Evolutionary conservation across 768 basidiomycete species (phyloP), one percentile per base, ranked within the genome.

Genomic region (Boletellus sp.): DNA sequence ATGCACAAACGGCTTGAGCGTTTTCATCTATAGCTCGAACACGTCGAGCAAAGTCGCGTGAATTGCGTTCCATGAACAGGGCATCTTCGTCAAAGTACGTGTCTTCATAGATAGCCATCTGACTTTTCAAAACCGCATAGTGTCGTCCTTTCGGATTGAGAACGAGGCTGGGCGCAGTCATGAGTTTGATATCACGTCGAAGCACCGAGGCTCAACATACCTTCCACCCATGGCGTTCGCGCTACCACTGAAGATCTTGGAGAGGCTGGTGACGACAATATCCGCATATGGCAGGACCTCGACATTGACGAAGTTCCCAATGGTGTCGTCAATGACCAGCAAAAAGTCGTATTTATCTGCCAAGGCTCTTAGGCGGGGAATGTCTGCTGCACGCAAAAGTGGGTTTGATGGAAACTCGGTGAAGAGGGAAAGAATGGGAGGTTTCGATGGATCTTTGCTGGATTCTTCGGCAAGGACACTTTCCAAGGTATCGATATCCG

Each of bases 191-290:
- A 26, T 12, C 20, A 6, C 11, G 15, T 28, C 10, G 4, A 36
- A 28, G 51, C 10, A 34, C 16, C 6, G n/a, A 35, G 15, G 38
- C 15, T 43, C 31, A 9, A 73, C 79, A 45, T 59, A 95, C 95
- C 90, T 90, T 63, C 95, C 95, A 39, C 95, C 95, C 95, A 98
- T 97, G 44, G 94, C 92, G 61, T 99, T 97, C 34, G 85, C 80
- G 47, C 89, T 86, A 1, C 95, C 95, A 54, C 91, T 94, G 72
- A 99, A 98, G 24, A 98, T 77, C 73, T 98, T 98, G 19, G 89
- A 87, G 61, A 97, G 69, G 71, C 92, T 94, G 60, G 90, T 93
- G 36, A 85, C 94, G 8, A 95, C 84, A 23, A 99, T 78, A 64
- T 98, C 95, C 9, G 85, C 88, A 52, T 81, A 90, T 15, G 84